Percentiles rank a stretch among this genome's conserved stretches.
Evolutionary conservation across 2,329 filamentous ascomycete genomes (phyloP).

Genomic region (Microcyclospora tardicrescens): DNA sequence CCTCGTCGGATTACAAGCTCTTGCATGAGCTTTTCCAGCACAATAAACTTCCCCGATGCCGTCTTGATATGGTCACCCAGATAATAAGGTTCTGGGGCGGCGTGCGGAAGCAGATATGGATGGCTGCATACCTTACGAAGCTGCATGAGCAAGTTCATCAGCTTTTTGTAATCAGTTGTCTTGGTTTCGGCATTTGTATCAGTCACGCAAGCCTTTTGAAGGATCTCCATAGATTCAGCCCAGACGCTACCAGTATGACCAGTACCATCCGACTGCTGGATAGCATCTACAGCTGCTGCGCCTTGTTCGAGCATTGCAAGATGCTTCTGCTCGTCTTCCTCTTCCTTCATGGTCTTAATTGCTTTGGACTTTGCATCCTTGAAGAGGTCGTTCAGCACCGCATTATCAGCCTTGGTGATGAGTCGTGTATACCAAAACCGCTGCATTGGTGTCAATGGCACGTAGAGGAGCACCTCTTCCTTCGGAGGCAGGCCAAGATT

Average conservation of each 20-base stretch:
- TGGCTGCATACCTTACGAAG: slow-evolving; percentile 44
- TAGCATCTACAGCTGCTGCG: slow-evolving; percentile 19
- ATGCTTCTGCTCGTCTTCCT: slow-evolving; percentile 24
- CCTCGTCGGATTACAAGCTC: slow-evolving; percentile 36
- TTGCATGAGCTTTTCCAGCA: slow-evolving; percentile 39
- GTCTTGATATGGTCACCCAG: slow-evolving; percentile 36
- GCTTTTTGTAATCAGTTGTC: slow-evolving; percentile 22
- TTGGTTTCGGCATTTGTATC: slow-evolving; percentile 17
- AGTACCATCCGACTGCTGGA: background rate
- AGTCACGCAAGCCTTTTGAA: slow-evolving; percentile 26
- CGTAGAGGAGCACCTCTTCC: slow-evolving; percentile 43
- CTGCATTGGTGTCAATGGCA: slow-evolving; percentile 46
- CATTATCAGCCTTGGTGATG: slow-evolving; percentile 41
- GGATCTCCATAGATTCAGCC: slow-evolving; percentile 34
- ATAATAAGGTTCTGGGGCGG: slow-evolving; percentile 34
- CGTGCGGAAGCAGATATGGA: slow-evolving; percentile 38
- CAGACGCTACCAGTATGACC: slow-evolving; percentile 23
- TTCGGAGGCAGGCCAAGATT: slow-evolving; percentile 45
- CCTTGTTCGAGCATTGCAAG: slow-evolving; percentile 17
- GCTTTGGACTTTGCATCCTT: slow-evolving; percentile 34
- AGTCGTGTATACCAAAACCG: slow-evolving; percentile 45
- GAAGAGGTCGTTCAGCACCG: slow-evolving; percentile 41
- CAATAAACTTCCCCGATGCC: slow-evolving; percentile 44
- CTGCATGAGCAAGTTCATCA: slow-evolving; percentile 45
- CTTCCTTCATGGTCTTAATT: slow-evolving; percentile 24